phyloP scores from a whole-genome alignment of 352 stramenopile species.

The Thalassiosira oceanica region DNA sequence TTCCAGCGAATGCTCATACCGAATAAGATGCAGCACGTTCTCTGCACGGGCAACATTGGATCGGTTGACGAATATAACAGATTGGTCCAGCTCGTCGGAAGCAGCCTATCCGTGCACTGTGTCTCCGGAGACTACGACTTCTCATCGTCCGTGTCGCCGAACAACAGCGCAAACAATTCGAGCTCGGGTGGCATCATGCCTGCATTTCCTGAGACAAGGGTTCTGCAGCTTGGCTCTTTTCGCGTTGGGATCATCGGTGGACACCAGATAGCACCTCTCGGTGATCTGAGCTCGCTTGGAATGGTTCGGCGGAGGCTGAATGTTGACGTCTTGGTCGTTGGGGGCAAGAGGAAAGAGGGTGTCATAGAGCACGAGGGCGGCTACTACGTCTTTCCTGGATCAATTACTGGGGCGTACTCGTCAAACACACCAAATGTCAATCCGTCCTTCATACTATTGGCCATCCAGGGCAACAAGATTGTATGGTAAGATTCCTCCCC shows the following conservation, averaged over 20 bases:
- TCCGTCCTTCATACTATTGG: slow-evolving; percentile 97
- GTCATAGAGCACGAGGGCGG: slow-evolving; percentile 91
- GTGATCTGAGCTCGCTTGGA: slow-evolving; percentile 85
- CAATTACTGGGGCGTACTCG: slow-evolving; percentile 94
- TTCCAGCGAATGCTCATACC: slow-evolving; percentile 91
- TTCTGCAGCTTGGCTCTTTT: slow-evolving; percentile 95
- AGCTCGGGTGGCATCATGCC: too few relatives aligned
- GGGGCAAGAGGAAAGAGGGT: slow-evolving; percentile 91
- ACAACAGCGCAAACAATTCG: too few relatives aligned
- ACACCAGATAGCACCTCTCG: slow-evolving; percentile 89
- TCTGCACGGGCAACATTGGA: slow-evolving; percentile 97
- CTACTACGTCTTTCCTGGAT: slow-evolving; percentile 96
- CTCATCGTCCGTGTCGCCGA: slow-evolving; percentile 34
- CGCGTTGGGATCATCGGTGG: slow-evolving; percentile 95
- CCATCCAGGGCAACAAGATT: slow-evolving; percentile 94
- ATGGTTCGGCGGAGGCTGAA: slow-evolving; percentile 92
- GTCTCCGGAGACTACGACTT: slow-evolving; percentile 94
- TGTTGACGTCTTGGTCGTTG: slow-evolving; percentile 96
- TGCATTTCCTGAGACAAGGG: slow-evolving; percentile 91
- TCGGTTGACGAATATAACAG: slow-evolving; percentile 90
- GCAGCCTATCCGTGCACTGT: slow-evolving; percentile 90
- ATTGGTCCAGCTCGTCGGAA: slow-evolving; percentile 84
- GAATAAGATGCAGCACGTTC: slow-evolving; percentile 97
- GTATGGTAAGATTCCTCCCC: too few relatives aligned
- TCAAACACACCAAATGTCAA: slow-evolving; percentile 78